Conservation (phyloP, 2,329 filamentous ascomycete genomes). For the Nectriaceae sp. region DNA sequence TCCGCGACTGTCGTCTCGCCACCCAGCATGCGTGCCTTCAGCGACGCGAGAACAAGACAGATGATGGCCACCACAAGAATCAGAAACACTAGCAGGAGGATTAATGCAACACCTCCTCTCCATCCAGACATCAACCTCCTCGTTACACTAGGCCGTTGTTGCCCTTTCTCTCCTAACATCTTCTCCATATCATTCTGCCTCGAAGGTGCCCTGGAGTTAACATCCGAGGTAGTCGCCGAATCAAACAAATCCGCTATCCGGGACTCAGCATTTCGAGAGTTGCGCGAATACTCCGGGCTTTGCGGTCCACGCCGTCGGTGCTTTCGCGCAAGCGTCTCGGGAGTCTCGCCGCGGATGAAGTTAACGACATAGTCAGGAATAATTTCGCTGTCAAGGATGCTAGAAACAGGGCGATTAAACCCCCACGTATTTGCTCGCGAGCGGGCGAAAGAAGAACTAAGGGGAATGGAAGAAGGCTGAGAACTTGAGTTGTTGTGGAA, state of each 20-base stretch:
- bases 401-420: slow-evolving; percentile 32
- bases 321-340: slow-evolving; percentile 51
- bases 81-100: slow-evolving; percentile 42
- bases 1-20: slow-evolving; percentile 40
- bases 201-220: slow-evolving; percentile 21
- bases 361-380: slow-evolving; percentile 59
- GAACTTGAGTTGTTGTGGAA: slow-evolving; percentile 29
- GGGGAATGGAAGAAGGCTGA: slow-evolving; percentile 22
- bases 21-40: slow-evolving; percentile 33
- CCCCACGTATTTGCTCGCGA: slow-evolving; percentile 24
- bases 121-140: slow-evolving; percentile 43
- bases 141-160: slow-evolving; percentile 24
- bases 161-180: slow-evolving; percentile 19
- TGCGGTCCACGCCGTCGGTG: slow-evolving; percentile 29
- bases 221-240: slow-evolving; percentile 10
- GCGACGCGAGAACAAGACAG: slow-evolving; percentile 40
- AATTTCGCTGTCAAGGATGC: slow-evolving; percentile 43
- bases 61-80: slow-evolving; percentile 40
- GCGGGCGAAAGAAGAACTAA: slow-evolving; percentile 24
- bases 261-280: slow-evolving; percentile 11
- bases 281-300: slow-evolving; percentile 28
- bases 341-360: slow-evolving; percentile 57
- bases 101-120: slow-evolving; percentile 49
- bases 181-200: slow-evolving; percentile 28
- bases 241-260: slow-evolving; percentile 14